Percentiles rank a stretch among this genome's conserved stretches.
phyloP scores from a whole-genome alignment of 306 rosid genomes.

The Prunus armeniaca region DNA sequence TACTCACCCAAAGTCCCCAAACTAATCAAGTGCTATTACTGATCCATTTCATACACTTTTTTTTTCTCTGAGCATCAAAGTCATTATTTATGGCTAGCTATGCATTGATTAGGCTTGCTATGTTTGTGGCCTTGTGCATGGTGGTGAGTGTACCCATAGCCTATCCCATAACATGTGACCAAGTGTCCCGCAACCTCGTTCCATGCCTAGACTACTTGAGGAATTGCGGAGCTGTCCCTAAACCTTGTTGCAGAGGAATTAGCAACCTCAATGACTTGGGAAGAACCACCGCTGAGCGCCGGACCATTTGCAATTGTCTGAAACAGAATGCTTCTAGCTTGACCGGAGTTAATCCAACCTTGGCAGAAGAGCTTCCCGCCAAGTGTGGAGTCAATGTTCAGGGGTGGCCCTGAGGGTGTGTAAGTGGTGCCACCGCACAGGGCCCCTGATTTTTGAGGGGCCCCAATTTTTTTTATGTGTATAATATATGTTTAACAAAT shows the following conservation, averaged over 20 bases:
- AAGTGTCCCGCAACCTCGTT: not conserved
- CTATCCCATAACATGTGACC: slow-evolving; percentile 39
- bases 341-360: not conserved
- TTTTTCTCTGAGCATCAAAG: no score
- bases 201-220: slow-evolving; percentile 21
- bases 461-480: no score
- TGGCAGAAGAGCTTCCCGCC: slow-evolving; percentile 32
- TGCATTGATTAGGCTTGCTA: slow-evolving; percentile 18
- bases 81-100: slow-evolving; percentile 1
- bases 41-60: no score
- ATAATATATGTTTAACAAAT: no score
- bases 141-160: slow-evolving; percentile 34
- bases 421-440: no score
- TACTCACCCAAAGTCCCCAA: not conserved
- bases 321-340: not conserved
- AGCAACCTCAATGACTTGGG: not conserved
- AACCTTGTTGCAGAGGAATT: slow-evolving; percentile 28
- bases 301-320: slow-evolving; percentile 37
- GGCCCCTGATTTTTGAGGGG: no score
- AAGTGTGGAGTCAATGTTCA: slow-evolving; percentile 47
- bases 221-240: not conserved
- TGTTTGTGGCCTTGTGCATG: slow-evolving; percentile 30
- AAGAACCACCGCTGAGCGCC: slow-evolving; percentile 31
- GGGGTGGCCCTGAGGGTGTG: no score
- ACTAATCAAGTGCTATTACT: not conserved